These are phyloP conservation scores for Camelina hispida DNA, from an alignment of 345 rosid genomes.

Conservation along the genomic window DNA sequence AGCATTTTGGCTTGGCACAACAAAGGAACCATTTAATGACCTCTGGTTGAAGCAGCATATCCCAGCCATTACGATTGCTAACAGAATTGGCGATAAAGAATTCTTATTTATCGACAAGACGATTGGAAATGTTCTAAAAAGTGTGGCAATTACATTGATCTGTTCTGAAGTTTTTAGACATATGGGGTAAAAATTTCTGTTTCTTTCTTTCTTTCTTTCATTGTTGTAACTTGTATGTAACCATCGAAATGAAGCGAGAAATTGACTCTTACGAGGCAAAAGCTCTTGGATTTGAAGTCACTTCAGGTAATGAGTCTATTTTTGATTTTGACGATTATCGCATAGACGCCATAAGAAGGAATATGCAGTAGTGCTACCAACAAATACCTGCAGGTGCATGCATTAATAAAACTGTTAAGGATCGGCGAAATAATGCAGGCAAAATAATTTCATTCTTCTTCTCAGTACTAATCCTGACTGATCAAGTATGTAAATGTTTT, in stretches of 20 bases:
- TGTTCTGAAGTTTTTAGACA: conserved; percentile 13
- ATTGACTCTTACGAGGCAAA: conserved; percentile 13
- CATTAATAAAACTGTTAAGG: not conserved
- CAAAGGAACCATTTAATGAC: conserved; percentile 5
- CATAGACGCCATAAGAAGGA: conserved; percentile 63
- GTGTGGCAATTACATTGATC: not conserved
- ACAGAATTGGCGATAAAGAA: not conserved
- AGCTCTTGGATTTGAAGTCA: not conserved
- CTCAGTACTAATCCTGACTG: not conserved
- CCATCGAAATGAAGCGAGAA: conserved; percentile 7
- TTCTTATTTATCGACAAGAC: not conserved
- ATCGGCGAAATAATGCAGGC: not conserved
- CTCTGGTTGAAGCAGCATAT: not conserved
- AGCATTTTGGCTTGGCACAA: too few species aligned
- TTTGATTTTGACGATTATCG: conserved; percentile 48
- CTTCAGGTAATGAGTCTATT: conserved; percentile 36
- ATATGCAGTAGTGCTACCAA: conserved; percentile 58
- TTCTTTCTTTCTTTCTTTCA: not conserved
- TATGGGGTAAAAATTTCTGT: not conserved
- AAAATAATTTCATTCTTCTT: not conserved
- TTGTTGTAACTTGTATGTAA: not conserved
- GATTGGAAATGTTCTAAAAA: not conserved
- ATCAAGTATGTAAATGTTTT: conserved; percentile 18
- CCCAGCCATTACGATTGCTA: not conserved
- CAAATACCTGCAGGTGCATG: conserved; percentile 54